Percentiles rank a stretch among this genome's conserved stretches.
Conservation (phyloP, 2,329 filamentous ascomycete genomes). For the Botrytis fabae region DNA sequence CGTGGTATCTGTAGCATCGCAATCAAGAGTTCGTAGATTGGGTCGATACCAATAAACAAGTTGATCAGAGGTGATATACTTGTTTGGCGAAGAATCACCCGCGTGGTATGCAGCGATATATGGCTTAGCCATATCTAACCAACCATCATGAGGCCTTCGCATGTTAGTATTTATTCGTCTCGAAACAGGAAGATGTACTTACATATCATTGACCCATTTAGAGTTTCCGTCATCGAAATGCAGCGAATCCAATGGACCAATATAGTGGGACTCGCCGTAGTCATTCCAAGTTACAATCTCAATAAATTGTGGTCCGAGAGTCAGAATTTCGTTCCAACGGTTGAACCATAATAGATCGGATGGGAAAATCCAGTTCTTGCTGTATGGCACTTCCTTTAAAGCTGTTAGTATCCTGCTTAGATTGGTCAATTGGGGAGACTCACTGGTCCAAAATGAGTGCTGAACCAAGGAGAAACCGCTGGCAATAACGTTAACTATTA, state of each 20-base stretch:
- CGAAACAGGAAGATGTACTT: background rate
- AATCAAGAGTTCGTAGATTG: conserved; percentile 35
- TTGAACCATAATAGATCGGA: conserved; percentile 44
- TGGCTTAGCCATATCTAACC: conserved; percentile 41
- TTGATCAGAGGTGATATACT: conserved; percentile 35
- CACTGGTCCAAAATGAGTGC: conserved; percentile 45
- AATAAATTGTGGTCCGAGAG: conserved; percentile 46
- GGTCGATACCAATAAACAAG: conserved; percentile 47
- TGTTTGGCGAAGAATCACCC: conserved; percentile 24
- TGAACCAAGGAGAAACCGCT: conserved; percentile 44
- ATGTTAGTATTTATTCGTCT: background rate
- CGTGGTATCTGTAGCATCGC: conserved; percentile 41
- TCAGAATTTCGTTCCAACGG: conserved; percentile 46
- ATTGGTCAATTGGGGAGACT: conserved; percentile 39
- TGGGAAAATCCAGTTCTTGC: conserved; percentile 47
- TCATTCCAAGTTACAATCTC: conserved; percentile 51
- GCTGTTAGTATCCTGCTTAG: conserved; percentile 43
- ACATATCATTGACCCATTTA: conserved; percentile 41
- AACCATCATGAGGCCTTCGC: conserved; percentile 49
- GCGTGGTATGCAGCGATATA: conserved; percentile 33
- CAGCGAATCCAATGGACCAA: conserved; percentile 47
- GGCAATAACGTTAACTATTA: background rate
- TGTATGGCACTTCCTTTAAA: conserved; percentile 36
- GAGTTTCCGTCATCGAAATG: conserved; percentile 41
- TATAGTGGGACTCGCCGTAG: conserved; percentile 54